These are phyloP conservation scores for Naganishia liquefaciens DNA, from an alignment of 1,284 basidiomycete species.

Conservation along the genomic window DNA sequence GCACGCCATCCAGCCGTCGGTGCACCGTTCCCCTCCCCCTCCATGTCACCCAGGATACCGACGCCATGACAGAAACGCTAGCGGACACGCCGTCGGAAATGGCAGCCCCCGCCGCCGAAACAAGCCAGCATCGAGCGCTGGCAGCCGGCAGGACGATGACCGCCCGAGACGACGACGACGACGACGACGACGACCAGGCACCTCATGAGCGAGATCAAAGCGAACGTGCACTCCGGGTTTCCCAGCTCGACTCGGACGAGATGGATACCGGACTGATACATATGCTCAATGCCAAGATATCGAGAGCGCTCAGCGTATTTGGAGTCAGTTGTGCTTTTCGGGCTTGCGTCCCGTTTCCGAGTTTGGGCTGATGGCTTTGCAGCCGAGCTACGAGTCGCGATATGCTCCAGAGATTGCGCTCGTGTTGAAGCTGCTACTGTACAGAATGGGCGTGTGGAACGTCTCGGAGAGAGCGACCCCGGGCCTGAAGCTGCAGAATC, in stretches of 20 bases:
- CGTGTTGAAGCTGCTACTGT: slow-evolving; percentile 73
- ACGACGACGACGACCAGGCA: not conserved
- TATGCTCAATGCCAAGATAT: slow-evolving; percentile 79
- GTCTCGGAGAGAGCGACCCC: slow-evolving; percentile 70
- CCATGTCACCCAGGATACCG: not conserved
- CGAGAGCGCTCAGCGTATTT: slow-evolving; percentile 68
- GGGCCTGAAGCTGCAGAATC: slow-evolving; percentile 85
- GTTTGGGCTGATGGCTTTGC: not conserved
- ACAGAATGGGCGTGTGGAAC: slow-evolving; percentile 84
- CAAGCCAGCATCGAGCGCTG: not conserved
- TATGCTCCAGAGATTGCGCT: slow-evolving; percentile 70
- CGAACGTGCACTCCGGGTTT: slow-evolving; percentile 69
- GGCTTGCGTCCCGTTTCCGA: not conserved
- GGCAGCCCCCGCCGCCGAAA: not conserved
- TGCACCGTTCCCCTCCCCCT: not conserved
- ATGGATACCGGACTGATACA: slow-evolving; percentile 86
- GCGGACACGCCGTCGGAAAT: not conserved
- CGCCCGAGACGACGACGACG: too few species aligned
- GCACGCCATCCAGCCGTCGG: not conserved
- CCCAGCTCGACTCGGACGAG: slow-evolving; percentile 88
- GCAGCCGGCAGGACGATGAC: not conserved
- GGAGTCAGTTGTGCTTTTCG: slow-evolving; percentile 60
- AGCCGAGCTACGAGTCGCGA: slow-evolving; percentile 31
- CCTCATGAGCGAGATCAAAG: slow-evolving; percentile 9
- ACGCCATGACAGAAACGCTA: not conserved